Evolutionary conservation across 768 basidiomycete species (phyloP), one percentile per base, ranked within the genome.

Genomic region (Cystobasidium ongulense): DNA sequence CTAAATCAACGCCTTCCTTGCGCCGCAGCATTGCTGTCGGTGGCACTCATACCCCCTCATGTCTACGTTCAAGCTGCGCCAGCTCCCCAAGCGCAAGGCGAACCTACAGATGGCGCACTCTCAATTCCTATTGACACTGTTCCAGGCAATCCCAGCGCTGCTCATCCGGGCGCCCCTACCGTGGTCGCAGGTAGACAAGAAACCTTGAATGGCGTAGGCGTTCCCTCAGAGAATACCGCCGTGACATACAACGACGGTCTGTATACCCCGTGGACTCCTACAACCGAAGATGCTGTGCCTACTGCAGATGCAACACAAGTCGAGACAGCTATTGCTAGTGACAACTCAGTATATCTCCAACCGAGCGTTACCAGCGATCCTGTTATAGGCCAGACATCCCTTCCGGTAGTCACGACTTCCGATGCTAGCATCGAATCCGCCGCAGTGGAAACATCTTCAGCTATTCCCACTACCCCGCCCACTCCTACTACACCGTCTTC

Each of bases 211-310:
- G 57, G 57, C 4, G 13, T 61, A 3, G 57, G 33, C 8, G 63
- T 50, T 5, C 23, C 29, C 29, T 7, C 65, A 46, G 38, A 41
- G 25, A 38, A 29, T 15, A 50, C 27, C 15, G 43, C 38, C 10
- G 43, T 38, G 1, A 67, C 65, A n/a, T 67, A 67, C 65, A 52
- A 67, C 36, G 41, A 67, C 31, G 65, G 65, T 1, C 18, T 67
- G 50, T 67, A 67, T 25, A 67, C 65, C 17, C 65, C 65, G 25
- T 67, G 65, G 65, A 46, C 63, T 7, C 63, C 63, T 38, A 35
- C 65, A 29, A 23, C 23, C 7, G 43, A 52, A 11, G 43, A 31
- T 10, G 65, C 15, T 13, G 65, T 27, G 4, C 31, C 41, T 7
- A 31, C 65, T 5, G 27, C 38, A 67, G 43, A 5, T 23, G 27